Percentiles rank a stretch among this genome's conserved stretches.
phyloP scores from a whole-genome alignment of 202 grass and related monocot genomes.

The Sporobolus alterniflorus region DNA sequence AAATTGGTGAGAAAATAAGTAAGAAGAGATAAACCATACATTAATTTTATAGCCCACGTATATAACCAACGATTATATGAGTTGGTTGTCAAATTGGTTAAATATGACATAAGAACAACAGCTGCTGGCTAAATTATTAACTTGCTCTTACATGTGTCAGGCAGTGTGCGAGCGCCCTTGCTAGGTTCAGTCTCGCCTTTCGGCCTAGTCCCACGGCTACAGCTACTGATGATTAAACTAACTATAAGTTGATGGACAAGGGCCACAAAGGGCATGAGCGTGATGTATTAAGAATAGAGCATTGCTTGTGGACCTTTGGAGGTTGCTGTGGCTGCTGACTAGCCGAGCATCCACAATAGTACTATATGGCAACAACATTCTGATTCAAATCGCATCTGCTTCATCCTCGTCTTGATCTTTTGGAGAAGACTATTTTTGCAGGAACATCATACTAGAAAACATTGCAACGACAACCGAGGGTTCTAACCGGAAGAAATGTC shows the following conservation, averaged over 20 bases:
- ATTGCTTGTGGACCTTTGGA: not conserved
- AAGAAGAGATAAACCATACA: no score
- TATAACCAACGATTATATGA: no score
- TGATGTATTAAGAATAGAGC: not conserved
- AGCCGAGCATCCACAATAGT: not conserved
- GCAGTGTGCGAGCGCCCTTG: not conserved
- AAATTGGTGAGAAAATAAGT: no score
- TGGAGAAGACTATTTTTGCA: not conserved
- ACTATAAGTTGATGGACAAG: not conserved
- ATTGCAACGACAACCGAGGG: not conserved
- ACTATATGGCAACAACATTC: not conserved
- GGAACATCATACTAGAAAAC: not conserved
- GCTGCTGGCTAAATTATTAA: no score
- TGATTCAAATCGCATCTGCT: not conserved
- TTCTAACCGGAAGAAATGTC: not conserved
- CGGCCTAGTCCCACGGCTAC: no score
- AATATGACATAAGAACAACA: no score
- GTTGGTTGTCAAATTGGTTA: no score
- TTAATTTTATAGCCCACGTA: no score
- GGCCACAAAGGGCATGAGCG: not conserved
- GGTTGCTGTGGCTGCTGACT: not conserved
- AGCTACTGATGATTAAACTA: not conserved
- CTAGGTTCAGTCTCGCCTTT: not conserved
- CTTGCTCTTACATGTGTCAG: no score
- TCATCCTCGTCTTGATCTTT: not conserved